phyloP scores from a whole-genome alignment of 768 basidiomycete genomes.

The Leccinellum rugosiceps region DNA sequence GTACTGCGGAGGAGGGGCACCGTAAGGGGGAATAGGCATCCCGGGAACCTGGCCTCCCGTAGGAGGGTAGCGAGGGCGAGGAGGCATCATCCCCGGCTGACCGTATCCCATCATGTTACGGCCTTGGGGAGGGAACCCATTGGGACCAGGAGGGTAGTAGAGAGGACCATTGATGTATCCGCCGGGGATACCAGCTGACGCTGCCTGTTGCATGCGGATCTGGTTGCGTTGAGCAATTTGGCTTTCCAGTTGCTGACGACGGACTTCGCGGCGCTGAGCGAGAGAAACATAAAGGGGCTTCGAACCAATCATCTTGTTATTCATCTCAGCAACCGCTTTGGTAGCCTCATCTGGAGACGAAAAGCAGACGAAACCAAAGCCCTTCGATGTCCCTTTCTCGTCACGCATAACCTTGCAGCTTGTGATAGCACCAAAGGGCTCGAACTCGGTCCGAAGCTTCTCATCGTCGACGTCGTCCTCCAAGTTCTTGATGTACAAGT shows the following conservation, averaged over 20 bases:
- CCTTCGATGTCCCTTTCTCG: constrained; percentile 89
- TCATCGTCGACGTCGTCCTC: constrained; percentile 99
- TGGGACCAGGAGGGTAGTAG: constrained; percentile 76
- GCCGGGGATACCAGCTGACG: constrained; percentile 76
- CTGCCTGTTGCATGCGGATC: constrained; percentile 94
- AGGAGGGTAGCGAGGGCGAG: constrained; percentile 81
- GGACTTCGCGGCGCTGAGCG: constrained; percentile 96
- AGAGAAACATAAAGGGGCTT: constrained; percentile 99
- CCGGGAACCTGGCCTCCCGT: constrained; percentile 66
- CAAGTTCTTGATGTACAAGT: constrained; percentile 99
- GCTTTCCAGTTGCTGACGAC: constrained; percentile 96
- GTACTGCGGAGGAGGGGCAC: constrained; percentile 73
- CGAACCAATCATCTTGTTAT: constrained; percentile 99
- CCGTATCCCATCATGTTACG: constrained; percentile 75
- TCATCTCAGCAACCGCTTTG: constrained; percentile 99
- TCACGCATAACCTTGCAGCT: constrained; percentile 99
- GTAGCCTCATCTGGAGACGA: constrained; percentile 98
- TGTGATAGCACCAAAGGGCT: constrained; percentile 95
- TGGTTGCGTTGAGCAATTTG: constrained; percentile 97
- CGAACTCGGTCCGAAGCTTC: constrained; percentile 93
- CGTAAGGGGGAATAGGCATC: constrained; percentile 77
- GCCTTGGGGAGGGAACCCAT: constrained; percentile 67
- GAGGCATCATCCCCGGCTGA: constrained; percentile 85
- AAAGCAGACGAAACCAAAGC: constrained; percentile 99
- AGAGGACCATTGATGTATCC: constrained; percentile 45